These are phyloP conservation scores for Chaetomium globosum DNA, from an alignment of 2,329 filamentous ascomycete genomes.

Conservation along the genomic window DNA sequence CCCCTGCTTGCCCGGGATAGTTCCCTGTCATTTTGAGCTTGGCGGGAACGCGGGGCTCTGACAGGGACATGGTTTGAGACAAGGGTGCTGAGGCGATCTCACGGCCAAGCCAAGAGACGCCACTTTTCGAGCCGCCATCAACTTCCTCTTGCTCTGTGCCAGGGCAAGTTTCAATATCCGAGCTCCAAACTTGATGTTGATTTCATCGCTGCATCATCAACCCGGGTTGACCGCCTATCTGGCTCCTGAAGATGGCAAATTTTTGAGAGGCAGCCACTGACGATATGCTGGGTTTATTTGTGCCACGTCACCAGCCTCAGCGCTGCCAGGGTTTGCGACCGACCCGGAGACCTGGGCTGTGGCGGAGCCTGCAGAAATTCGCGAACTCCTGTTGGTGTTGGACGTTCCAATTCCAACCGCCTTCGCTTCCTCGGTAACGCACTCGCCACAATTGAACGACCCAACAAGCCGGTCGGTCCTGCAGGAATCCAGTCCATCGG, in stretches of 20 bases:
- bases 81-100: background rate
- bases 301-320: conserved; percentile 54
- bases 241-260: conserved; percentile 13
- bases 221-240: conserved; percentile 10
- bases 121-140: conserved; percentile 14
- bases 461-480: conserved; percentile 22
- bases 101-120: background rate
- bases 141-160: background rate
- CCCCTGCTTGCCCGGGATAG: conserved; percentile 40
- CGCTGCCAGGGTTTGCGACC: conserved; percentile 29
- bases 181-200: background rate
- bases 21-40: conserved; percentile 39
- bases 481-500: conserved; percentile 21
- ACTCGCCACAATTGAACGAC: conserved; percentile 33
- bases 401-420: conserved; percentile 4
- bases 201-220: background rate
- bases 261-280: conserved; percentile 30
- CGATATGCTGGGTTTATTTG: conserved; percentile 4
- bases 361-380: conserved; percentile 44
- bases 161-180: background rate
- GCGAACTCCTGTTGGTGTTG: conserved; percentile 19
- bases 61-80: conserved; percentile 12
- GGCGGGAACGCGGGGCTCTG: conserved; percentile 36
- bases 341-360: conserved; percentile 38
- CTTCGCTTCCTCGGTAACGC: conserved; percentile 31